Evolutionary conservation across 2,329 filamentous ascomycete species (phyloP).

Genomic region (Ophiostoma tasmaniense): DNA sequence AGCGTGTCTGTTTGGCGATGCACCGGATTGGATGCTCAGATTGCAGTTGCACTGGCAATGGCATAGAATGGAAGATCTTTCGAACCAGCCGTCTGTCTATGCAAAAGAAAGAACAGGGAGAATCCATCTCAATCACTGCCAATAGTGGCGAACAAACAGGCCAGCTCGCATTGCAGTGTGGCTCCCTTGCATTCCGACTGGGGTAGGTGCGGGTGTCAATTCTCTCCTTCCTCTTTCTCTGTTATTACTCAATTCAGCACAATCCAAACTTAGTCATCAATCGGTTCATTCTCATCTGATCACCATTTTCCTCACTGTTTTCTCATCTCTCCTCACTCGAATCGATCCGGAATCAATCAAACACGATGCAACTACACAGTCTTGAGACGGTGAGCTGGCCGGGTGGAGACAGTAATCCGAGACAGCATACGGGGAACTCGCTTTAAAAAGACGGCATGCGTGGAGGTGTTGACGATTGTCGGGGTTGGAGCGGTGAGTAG

Average conservation of each 20-base stretch:
- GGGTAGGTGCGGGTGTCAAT: not conserved
- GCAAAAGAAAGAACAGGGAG: not conserved
- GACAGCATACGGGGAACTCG: not conserved
- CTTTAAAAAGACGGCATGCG: not conserved
- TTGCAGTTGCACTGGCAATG: not conserved
- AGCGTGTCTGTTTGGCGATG: not conserved
- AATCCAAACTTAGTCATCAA: not conserved
- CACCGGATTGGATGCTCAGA: not conserved
- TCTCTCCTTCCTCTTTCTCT: not conserved
- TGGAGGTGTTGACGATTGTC: not conserved
- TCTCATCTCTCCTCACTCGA: not conserved
- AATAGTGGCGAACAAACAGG: not conserved
- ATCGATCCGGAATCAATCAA: not conserved
- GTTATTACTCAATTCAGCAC: too few relatives aligned
- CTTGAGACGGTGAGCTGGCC: not conserved
- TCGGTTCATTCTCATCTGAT: not conserved
- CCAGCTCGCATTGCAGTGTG: not conserved
- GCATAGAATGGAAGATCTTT: too few relatives aligned
- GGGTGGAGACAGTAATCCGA: not conserved
- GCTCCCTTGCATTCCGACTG: not conserved
- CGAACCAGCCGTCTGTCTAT: too few relatives aligned
- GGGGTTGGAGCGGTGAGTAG: not conserved
- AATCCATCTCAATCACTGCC: not conserved
- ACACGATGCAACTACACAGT: too few relatives aligned
- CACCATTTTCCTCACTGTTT: not conserved